Percentiles rank a stretch among this genome's conserved stretches.
Evolutionary conservation across 371 early-diverging fungal species (phyloP).

Genomic region (Aphelidium insulamus): DNA sequence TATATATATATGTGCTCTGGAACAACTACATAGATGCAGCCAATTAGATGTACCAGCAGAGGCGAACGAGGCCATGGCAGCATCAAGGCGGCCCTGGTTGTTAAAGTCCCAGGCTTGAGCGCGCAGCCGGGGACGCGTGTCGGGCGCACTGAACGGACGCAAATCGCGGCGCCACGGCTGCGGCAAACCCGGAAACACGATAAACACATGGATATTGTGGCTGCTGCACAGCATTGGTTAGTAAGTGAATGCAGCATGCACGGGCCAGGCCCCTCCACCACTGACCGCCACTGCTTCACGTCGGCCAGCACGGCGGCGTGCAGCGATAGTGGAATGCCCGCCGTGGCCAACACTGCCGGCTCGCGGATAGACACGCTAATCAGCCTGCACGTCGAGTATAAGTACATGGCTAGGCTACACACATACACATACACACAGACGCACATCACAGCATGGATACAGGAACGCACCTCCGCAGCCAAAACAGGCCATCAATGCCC

Average conservation of each 20-base stretch:
- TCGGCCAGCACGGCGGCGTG: neutral
- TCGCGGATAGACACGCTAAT: neutral
- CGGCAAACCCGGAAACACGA: too few relatives aligned
- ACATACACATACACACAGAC: slow-evolving; percentile 34
- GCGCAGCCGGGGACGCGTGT: slow-evolving; percentile 31
- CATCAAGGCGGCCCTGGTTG: slow-evolving; percentile 30
- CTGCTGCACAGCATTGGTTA: too few relatives aligned
- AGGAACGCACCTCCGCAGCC: slow-evolving; percentile 33
- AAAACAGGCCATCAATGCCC: slow-evolving; percentile 53
- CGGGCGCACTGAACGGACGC: slow-evolving; percentile 3
- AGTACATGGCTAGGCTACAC: slow-evolving; percentile 8
- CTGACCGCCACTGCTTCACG: neutral
- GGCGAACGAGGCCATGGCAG: slow-evolving; percentile 31
- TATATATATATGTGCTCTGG: too few relatives aligned
- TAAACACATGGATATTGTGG: too few relatives aligned
- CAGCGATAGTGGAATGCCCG: neutral
- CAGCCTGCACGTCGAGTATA: neutral
- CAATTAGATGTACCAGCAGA: slow-evolving; percentile 24
- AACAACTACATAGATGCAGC: too few relatives aligned
- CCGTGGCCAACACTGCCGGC: neutral
- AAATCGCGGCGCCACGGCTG: neutral
- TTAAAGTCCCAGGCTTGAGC: slow-evolving; percentile 48
- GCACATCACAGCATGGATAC: slow-evolving; percentile 42
- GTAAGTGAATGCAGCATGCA: too few relatives aligned
- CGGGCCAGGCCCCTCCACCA: too few relatives aligned